phyloP scores from a whole-genome alignment of 1,139 yeast species.

The Torulaspora globosa region DNA sequence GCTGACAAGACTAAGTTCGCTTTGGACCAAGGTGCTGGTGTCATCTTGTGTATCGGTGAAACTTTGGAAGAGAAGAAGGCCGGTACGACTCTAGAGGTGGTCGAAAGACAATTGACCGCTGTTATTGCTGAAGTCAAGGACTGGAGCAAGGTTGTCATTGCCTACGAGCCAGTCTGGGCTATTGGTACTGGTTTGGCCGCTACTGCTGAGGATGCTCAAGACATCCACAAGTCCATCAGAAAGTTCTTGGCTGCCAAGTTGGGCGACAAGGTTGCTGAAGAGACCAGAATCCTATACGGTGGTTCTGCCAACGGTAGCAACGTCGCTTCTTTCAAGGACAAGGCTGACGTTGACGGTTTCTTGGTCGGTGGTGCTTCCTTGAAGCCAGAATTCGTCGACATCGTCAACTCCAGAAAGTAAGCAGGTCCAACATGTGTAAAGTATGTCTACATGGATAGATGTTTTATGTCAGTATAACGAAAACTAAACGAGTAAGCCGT shows the following conservation, averaged over 20 bases:
- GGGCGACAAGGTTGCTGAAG: constrained; percentile 72
- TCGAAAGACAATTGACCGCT: constrained; percentile 87
- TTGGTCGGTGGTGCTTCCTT: constrained; percentile 99
- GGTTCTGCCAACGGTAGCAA: constrained; percentile 98
- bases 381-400: constrained; percentile 96
- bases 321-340: constrained; percentile 85
- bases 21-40: constrained; percentile 79
- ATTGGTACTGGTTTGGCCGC: constrained; percentile 99
- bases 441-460: constrained; percentile 11
- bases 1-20: constrained; percentile 96
- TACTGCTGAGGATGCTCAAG: constrained; percentile 96
- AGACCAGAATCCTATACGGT: constrained; percentile 91
- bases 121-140: constrained; percentile 77
- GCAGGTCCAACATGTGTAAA: constrained; percentile 9
- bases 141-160: constrained; percentile 91
- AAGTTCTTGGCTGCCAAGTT: constrained; percentile 70
- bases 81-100: constrained; percentile 78
- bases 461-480: constrained; percentile 14
- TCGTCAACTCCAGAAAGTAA: constrained; percentile 86
- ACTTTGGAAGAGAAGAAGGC: constrained; percentile 92
- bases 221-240: constrained; percentile 87
- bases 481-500: constrained; percentile 60
- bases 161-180: constrained; percentile 99
- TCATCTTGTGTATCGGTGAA: constrained; percentile 96
- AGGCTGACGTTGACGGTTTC: constrained; percentile 95